A percentile compares a stretch with the other conserved stretches of the same genome.
These are phyloP conservation scores for Tylopilus sp. DNA, from an alignment of 1,284 basidiomycete species.

Conservation along the genomic window DNA sequence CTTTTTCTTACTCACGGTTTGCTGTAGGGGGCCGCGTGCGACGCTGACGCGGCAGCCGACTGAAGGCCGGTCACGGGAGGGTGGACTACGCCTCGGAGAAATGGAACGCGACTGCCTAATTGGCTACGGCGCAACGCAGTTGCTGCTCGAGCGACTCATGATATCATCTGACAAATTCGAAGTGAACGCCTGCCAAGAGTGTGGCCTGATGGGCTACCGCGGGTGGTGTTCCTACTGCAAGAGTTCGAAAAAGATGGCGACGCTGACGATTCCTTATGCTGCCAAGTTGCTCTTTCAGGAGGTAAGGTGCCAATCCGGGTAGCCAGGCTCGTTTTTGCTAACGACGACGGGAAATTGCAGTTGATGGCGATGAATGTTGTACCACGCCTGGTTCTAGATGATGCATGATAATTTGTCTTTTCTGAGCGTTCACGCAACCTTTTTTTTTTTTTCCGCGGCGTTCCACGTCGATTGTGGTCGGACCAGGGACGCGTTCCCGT, in stretches of 20 bases:
- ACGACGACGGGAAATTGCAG: constrained; percentile 37
- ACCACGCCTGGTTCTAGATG: constrained; percentile 79
- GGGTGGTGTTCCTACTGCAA: constrained; percentile 97
- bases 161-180: constrained; percentile 97
- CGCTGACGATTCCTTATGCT: constrained; percentile 97
- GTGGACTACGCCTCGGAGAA: constrained; percentile 94
- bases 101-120: constrained; percentile 99
- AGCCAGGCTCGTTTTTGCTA: background rate
- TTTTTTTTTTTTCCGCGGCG: background rate
- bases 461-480: constrained; percentile 8
- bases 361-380: constrained; percentile 95
- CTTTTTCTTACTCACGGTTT: constrained; percentile 10
- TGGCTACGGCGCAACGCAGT: constrained; percentile 94
- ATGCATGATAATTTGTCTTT: constrained; percentile 42
- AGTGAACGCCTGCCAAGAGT: constrained; percentile 93
- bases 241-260: constrained; percentile 92
- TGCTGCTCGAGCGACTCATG: constrained; percentile 95
- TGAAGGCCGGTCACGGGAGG: constrained; percentile 96
- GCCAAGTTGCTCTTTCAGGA: constrained; percentile 98
- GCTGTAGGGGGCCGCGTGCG: constrained; percentile 83
- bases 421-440: background rate
- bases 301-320: constrained; percentile 45
- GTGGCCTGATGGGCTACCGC: constrained; percentile 95
- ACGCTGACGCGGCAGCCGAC: constrained; percentile 97
- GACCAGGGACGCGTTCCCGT: background rate